Conservation (phyloP, 305 asterid species). For the Nicotiana rustica region DNA sequence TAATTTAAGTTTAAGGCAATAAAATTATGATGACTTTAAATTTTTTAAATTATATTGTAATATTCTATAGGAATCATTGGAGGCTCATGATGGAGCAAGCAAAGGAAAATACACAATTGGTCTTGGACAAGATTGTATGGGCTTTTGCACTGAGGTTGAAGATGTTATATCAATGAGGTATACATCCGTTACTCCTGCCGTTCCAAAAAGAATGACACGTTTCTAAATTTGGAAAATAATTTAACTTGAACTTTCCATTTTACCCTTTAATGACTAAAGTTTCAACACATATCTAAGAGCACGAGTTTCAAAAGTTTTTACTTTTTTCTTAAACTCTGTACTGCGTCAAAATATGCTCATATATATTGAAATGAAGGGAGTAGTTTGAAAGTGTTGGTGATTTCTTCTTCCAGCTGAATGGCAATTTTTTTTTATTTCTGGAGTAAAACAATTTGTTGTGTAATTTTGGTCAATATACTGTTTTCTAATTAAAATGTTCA, state of each 20-base stretch:
- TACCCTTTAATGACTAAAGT: too few species aligned
- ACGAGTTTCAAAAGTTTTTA: too few species aligned
- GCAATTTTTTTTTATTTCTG: neutral
- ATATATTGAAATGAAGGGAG: too few species aligned
- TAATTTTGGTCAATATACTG: neutral
- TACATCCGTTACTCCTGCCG: too few species aligned
- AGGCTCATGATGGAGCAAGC: conserved; percentile 99
- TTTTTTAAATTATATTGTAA: neutral
- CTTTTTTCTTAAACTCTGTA: too few species aligned
- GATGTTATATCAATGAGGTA: conserved; percentile 99
- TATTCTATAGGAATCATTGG: conserved; percentile 77
- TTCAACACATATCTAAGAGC: too few species aligned
- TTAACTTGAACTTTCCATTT: too few species aligned
- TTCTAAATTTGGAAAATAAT: too few species aligned
- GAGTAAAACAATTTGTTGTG: neutral
- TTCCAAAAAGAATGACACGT: too few species aligned
- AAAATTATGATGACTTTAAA: conserved; percentile 10
- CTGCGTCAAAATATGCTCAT: too few species aligned
- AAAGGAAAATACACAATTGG: conserved; percentile 99
- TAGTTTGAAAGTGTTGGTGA: neutral
- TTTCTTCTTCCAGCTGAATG: neutral
- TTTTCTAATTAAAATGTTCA: conserved; percentile 40
- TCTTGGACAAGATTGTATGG: conserved; percentile 99
- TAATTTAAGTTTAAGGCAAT: neutral
- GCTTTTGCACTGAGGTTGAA: conserved; percentile 91